Base-by-base conservation (phyloP, 2,329 filamentous ascomycete species). In the Penicillium sp. region DNA sequence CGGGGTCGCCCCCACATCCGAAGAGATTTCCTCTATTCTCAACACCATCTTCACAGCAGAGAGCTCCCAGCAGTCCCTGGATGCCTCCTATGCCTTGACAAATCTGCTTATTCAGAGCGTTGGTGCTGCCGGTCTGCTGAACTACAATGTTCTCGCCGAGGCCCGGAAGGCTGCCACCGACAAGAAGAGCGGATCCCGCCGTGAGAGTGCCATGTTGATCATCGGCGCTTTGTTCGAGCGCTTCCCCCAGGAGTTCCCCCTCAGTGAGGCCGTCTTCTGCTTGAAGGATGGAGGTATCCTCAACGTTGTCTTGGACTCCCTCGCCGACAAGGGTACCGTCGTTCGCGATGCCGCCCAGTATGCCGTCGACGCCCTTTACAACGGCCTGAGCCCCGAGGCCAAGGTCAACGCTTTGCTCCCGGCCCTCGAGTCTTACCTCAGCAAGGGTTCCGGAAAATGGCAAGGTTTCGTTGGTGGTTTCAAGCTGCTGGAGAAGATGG, bases 201-300 rank as follows among this genome's bases (percentile, higher is more conserved):
- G 93, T 68, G 95, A 99, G 79, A 91, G 92, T 70, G 90, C 93
- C 64, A 96, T 98, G 86, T 96, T 97, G 75, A 88, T 96, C 43
- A 84, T 98, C 24, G 95, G 96, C 56, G 93, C 96, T 54, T 81
- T 99, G 47, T 93, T 98, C 69, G 95, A 99, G 81, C 87, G 90
- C 42, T 90, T 98, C 71, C 90, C 92, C 46, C 81, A 86, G 47
- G 84, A 87, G 64, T 89, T 95, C 71, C 88, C 86, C 52, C 78
- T 91, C 62, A 90, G 87, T 74, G 93, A 98, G 78, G 86, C 90
- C 50, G 79, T 92, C 45, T 88, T 99, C 64, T 79, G 97, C 19
- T 75, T 93, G n/a, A 87, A 95, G 71, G 89, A 96, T 74, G 87
- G 88, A 54, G 87, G 86, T 55, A 74, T 96, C 57, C 78, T 97